Evolutionary conservation across 192 early-diverging fungal species (phyloP), one percentile per base, ranked within the genome.

Genomic region (Entomortierella chlamydospora): DNA sequence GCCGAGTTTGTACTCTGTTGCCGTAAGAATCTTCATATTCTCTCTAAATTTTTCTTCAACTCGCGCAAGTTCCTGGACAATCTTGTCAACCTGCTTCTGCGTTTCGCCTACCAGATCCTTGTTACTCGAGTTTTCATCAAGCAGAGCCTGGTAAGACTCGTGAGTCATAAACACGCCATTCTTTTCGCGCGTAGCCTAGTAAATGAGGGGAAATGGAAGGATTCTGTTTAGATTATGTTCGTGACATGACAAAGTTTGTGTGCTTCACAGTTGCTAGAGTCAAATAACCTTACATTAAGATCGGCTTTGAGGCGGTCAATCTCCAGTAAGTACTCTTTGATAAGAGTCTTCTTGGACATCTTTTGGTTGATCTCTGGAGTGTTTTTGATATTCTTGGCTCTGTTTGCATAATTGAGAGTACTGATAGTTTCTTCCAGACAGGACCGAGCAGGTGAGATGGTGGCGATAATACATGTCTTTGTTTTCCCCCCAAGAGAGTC

Each of bases 401-500:
- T 84, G 60, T 85, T 87, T 2, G 92, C 94, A 62, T 95, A 95
- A 42, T 94, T 90, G 29, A 96, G 79, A 1, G 94, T 96, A 51
- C 87, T 91, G 9, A 88, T 67, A 0, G 92, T 93, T 61, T 94
- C 94, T 10, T 92, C 91, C 51, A 90, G 68, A 47, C 85, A 86
- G 4, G 79, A 80, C 60, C 85, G 85, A 3, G 94, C 91, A 0
- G 93, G 94, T 15, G 95, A 94, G 30, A 97, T 90, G 18, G 96
- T 97, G 17, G 96, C 98, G 47, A 99, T 96, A 68, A 99, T 96
- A 67, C 95, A 97, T 0, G 98, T 97, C 57, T 95, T 95, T 18
- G 96, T 98, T 47, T 89, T 82, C 0, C 97, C 97, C 64, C 92
- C 93, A 0, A 94, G 85, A 1, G 96, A 98, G 84, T 98, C 96